These are phyloP conservation scores for Gamsiella multidivaricata DNA, from an alignment of 192 early-diverging fungal species.

Conservation along the genomic window DNA sequence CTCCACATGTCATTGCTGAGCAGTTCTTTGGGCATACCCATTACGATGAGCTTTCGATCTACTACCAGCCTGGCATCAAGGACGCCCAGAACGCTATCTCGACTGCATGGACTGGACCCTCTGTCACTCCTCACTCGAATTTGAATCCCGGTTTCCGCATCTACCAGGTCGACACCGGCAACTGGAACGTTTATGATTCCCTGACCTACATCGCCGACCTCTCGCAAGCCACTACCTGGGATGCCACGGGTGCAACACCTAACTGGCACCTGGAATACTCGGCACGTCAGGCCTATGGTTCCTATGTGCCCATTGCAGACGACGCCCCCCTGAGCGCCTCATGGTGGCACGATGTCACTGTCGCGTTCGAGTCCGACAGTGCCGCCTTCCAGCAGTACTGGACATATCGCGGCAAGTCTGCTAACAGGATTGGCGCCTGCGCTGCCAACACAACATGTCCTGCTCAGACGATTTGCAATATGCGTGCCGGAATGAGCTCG, in stretches of 20 bases:
- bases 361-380: slow-evolving; percentile 41
- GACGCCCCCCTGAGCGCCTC: slow-evolving; percentile 38
- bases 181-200: slow-evolving; percentile 59
- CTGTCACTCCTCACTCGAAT: slow-evolving; percentile 57
- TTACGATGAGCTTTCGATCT: slow-evolving; percentile 59
- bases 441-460: neutral
- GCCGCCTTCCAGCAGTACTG: slow-evolving; percentile 56
- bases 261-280: slow-evolving; percentile 64
- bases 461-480: slow-evolving; percentile 14
- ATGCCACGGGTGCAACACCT: slow-evolving; percentile 3
- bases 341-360: slow-evolving; percentile 63
- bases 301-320: slow-evolving; percentile 2
- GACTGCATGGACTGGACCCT: slow-evolving; percentile 58
- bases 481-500: slow-evolving; percentile 24
- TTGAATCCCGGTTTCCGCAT: slow-evolving; percentile 67
- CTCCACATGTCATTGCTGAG: slow-evolving; percentile 61
- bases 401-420: slow-evolving; percentile 48
- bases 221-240: slow-evolving; percentile 47
- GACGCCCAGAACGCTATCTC: slow-evolving; percentile 47
- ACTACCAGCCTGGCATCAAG: slow-evolving; percentile 38
- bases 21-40: slow-evolving; percentile 69
- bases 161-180: slow-evolving; percentile 61
- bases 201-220: slow-evolving; percentile 61
- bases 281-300: slow-evolving; percentile 49
- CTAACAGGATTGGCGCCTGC: slow-evolving; percentile 10